Base-by-base conservation (phyloP, 2,329 filamentous ascomycete genomes). In the Diaporthe vaccinii region DNA sequence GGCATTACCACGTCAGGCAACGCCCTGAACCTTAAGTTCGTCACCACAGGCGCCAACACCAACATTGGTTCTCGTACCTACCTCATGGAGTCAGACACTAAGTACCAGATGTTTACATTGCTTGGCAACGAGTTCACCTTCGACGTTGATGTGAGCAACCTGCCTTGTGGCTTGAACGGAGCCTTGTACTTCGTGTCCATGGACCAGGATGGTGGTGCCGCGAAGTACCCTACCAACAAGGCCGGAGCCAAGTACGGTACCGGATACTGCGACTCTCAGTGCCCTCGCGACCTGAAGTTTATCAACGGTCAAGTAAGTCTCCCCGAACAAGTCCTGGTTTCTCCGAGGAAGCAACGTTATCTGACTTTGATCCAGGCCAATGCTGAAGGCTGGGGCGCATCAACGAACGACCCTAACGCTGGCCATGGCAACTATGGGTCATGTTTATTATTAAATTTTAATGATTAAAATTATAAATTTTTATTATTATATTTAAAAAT, bases 121-220 rank as follows among this genome's bases (percentile, higher is more conserved):
- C 86, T 91, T 72, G 91, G 90, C 83, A 88, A 92, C 80, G 93
- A 94, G 82, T 91, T 94, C 84, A 92, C 91, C 72, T 93, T 94
- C 76, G 92, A 93, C 72, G 92, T 94, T 34, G 92, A 94, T 81
- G 89, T 93, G 61, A 93, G 92, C 58, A 88, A 89, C 78, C 85
- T 93, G n/a, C 89, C 89, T 14, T 93, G 92, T 79, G 92, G 92
- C 75, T 83, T 93, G 76, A 93, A 93, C 82, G 91, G 91, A 68
- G 91, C 91, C 44, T 82, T 93, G 31, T 92, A 92, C 78, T 82
- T 80, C 53, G 79, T 78, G 28, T 78, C 78, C 36, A 77, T 77
- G 76, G 76, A 77, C 28, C 41, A 53, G 22, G 76, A 77, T 41
- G 86, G 86, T 75, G 86, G 86, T 41, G 78, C 83, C 79, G 77